A percentile compares a stretch with the other conserved stretches of the same genome.
Conservation (phyloP, 495 filamentous ascomycete genomes). For the Penicillium dipodomyicola region DNA sequence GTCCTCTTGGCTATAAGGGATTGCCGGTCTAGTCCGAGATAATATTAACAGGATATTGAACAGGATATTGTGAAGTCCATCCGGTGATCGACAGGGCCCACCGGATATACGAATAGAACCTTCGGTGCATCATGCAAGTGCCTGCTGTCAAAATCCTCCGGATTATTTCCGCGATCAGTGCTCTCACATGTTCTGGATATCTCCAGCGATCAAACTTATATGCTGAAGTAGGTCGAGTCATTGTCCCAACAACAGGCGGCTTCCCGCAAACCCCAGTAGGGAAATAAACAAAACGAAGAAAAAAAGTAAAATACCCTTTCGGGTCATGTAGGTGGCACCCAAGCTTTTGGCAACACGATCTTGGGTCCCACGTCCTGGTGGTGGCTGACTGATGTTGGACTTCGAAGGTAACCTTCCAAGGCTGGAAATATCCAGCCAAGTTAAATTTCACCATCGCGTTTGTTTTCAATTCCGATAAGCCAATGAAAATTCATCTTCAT, state of each 20-base stretch:
- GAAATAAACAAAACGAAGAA: not conserved
- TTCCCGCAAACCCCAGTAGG: not conserved
- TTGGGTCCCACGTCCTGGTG: not conserved
- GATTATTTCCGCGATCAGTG: not conserved
- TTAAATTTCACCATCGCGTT: not conserved
- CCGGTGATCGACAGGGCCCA: not conserved
- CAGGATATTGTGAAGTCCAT: constrained; percentile 4
- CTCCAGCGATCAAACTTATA: not conserved
- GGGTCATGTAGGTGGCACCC: constrained; percentile 1
- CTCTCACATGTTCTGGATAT: not conserved
- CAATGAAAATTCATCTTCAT: not conserved
- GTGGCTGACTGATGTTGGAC: not conserved
- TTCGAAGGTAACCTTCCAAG: not conserved
- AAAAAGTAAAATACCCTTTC: too few species aligned
- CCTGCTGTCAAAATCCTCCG: not conserved
- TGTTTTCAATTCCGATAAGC: not conserved
- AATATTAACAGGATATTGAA: not conserved
- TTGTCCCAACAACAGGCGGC: not conserved
- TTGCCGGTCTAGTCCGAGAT: not conserved
- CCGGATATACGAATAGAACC: not conserved
- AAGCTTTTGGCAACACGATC: constrained; percentile 7
- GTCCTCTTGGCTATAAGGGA: not conserved
- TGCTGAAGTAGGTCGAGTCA: not conserved
- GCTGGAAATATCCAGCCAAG: not conserved
- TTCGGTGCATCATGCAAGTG: not conserved